These are phyloP conservation scores for Suillus clintonianus DNA, from an alignment of 768 basidiomycete species.

Conservation along the genomic window DNA sequence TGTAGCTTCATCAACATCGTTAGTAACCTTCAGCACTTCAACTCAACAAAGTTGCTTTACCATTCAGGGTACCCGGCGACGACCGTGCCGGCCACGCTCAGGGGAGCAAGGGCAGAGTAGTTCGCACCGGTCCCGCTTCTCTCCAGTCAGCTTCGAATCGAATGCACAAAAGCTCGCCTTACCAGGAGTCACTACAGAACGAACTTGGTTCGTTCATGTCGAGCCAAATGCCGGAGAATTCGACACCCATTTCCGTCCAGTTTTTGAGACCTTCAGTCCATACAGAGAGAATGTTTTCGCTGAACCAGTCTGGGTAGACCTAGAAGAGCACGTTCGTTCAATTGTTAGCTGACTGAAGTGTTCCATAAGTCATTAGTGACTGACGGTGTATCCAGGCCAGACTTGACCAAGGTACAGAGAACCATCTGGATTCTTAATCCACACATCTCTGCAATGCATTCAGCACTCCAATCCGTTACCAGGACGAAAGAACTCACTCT, in stretches of 20 bases:
- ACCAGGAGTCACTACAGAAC: constrained; percentile 66
- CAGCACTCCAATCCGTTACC: neutral
- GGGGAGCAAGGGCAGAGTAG: constrained; percentile 57
- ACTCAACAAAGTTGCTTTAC: constrained; percentile 31
- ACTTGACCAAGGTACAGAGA: constrained; percentile 73
- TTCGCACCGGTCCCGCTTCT: constrained; percentile 53
- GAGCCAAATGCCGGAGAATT: constrained; percentile 69
- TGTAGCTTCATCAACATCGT: constrained; percentile 46
- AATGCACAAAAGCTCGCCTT: neutral
- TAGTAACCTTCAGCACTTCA: neutral
- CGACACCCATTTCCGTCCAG: constrained; percentile 53
- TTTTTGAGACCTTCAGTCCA: constrained; percentile 64
- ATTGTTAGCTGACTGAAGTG: neutral
- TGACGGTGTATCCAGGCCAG: constrained; percentile 75
- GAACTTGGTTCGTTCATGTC: constrained; percentile 72
- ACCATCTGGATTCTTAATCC: constrained; percentile 75
- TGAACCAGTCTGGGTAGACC: constrained; percentile 68
- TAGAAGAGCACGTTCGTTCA: constrained; percentile 14
- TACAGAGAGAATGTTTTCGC: constrained; percentile 49
- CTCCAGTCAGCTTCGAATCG: neutral
- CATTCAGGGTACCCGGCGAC: constrained; percentile 71
- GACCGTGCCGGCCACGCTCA: constrained; percentile 49
- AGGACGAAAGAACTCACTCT: constrained; percentile 38
- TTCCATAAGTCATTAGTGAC: constrained; percentile 8
- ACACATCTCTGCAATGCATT: constrained; percentile 50